Base-by-base conservation (phyloP, 78 protist species). In the Polysphondylium violaceum region DNA sequence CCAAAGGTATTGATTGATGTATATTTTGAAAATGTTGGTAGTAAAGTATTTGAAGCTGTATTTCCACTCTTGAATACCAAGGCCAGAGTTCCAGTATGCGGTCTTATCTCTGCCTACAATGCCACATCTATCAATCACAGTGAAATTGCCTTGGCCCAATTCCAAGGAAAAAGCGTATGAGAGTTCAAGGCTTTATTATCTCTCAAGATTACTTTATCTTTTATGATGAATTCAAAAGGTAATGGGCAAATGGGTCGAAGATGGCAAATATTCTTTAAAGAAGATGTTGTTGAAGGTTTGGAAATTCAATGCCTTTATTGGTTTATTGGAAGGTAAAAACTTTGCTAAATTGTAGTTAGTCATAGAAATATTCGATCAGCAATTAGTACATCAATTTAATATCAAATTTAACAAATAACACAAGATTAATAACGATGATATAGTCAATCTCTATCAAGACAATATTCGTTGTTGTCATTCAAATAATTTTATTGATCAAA, bases 21-120 rank as follows among this genome's bases (percentile, higher is more conserved):
- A 27, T 94, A 90, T 64, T 94, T 81, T 44, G 96, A 94, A 36
- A 94, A 94, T 71, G 96, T 94, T 50, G 96, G 96, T 65, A 95
- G 96, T n/a, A 76, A 89, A 33, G 55, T 58, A 2, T 63, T 60
- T 21, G 92, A 94, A 36, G 85, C 92, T 3, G 74, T 78, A 9
- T 47, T 71, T 19, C 71, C 44, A n/a, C 17, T 35, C 4, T 35
- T 89, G 25, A 73, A 69, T 8, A 31, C 16, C 21, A 3, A 33
- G 2, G 95, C 85, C n/a, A n/a, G n/a, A n/a, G n/a, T 47, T 47
- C 78, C 64, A 36, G 40, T 74, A 7, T 94, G 96, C 63, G 96
- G 96, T 0, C 25, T 68, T 0, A 86, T 94, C 35, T 56, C 79
- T 5, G 75, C 25, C 33, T 94, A 94, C 72, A 90, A 89, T 64